These are phyloP conservation scores for Chenopodium berlandieri DNA, from an alignment of 148 eudicot species.

Conservation along the genomic window DNA sequence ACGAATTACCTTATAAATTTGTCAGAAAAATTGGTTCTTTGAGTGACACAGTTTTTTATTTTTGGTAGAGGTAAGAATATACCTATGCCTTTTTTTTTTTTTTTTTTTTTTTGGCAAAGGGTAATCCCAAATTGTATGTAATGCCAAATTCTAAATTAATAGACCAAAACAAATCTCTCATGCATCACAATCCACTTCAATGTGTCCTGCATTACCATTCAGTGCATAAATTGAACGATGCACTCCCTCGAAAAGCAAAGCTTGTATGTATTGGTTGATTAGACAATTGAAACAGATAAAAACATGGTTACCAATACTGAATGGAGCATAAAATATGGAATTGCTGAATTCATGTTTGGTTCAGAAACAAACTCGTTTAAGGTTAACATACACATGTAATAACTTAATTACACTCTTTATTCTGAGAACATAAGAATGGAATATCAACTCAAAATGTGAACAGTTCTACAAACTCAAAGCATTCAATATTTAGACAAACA, in stretches of 20 bases:
- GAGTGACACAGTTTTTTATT: too few species aligned
- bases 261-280: not conserved
- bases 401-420: constrained; percentile 24
- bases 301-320: not conserved
- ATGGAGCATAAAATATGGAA: constrained; percentile 3
- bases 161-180: not conserved
- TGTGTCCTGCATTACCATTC: not conserved
- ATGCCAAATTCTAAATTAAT: too few species aligned
- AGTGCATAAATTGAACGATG: not conserved
- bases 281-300: not conserved
- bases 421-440: constrained; percentile 9
- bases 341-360: constrained; percentile 1
- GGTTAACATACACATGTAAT: constrained; percentile 7
- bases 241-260: not conserved
- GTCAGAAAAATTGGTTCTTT: too few species aligned
- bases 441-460: constrained; percentile 15
- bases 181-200: not conserved
- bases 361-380: constrained; percentile 1
- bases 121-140: too few species aligned
- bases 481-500: constrained; percentile 9
- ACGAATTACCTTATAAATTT: too few species aligned
- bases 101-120: too few species aligned
- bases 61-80: too few species aligned
- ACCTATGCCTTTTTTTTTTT: too few species aligned
- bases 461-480: not conserved